Evolutionary conservation across 1,284 basidiomycete species (phyloP).

Genomic region (Sphaerobolus stellatus): DNA sequence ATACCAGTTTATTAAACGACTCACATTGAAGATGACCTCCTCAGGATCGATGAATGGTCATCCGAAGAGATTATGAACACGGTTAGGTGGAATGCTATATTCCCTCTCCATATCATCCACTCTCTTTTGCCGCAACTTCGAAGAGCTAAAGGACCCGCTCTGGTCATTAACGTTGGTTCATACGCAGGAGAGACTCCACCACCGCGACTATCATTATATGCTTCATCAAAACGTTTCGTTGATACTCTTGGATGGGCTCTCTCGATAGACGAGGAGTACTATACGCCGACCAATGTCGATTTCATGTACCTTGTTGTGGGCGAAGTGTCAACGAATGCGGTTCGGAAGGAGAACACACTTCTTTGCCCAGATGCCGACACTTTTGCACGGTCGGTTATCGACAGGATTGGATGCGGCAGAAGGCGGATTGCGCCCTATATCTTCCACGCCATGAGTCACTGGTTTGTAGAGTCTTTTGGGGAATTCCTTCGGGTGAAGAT

Average conservation of each 20-base stretch:
- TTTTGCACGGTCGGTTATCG: conserved; percentile 4
- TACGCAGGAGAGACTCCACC: conserved; percentile 7
- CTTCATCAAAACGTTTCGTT: conserved; percentile 9
- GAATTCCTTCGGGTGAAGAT: background rate
- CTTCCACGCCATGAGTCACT: conserved; percentile 10
- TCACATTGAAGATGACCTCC: background rate
- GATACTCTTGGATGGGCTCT: conserved; percentile 1
- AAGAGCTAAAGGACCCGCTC: background rate
- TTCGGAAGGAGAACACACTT: background rate
- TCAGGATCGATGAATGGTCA: conserved; percentile 10
- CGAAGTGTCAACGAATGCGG: conserved; percentile 7
- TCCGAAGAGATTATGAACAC: background rate
- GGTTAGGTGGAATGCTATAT: conserved; percentile 7
- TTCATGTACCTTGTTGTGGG: conserved; percentile 9
- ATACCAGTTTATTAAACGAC: background rate
- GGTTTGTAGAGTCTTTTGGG: background rate
- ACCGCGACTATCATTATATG: conserved; percentile 6
- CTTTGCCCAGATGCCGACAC: conserved; percentile 6
- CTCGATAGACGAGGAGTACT: conserved; percentile 8
- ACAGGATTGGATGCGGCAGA: conserved; percentile 8
- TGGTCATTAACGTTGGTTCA: conserved; percentile 10
- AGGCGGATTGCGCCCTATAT: conserved; percentile 3
- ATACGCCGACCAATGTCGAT: conserved; percentile 2
- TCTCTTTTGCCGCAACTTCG: conserved; percentile 6
- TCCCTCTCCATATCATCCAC: conserved; percentile 1